Conservation (phyloP, 768 basidiomycete species). For the Kwoniella mangroviensis region DNA sequence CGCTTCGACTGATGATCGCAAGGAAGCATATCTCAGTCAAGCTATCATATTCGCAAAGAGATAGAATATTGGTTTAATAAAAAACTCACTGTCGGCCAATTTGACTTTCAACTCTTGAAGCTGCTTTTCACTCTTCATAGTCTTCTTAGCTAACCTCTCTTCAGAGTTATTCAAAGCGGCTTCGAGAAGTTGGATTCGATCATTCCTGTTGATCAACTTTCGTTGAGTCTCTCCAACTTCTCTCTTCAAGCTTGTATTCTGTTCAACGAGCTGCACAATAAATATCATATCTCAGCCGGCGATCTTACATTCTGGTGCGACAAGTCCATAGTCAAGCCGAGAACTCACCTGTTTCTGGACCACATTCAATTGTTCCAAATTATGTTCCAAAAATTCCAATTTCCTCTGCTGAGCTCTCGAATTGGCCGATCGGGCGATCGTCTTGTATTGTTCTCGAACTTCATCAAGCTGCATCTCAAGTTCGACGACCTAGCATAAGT, state of each 20-base stretch:
- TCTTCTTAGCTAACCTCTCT: conserved; percentile 85
- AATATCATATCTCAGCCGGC: neutral
- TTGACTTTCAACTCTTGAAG: conserved; percentile 89
- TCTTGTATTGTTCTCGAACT: conserved; percentile 98
- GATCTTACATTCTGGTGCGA: no score
- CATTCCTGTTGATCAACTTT: conserved; percentile 92
- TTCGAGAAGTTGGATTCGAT: conserved; percentile 96
- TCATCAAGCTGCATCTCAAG: conserved; percentile 98
- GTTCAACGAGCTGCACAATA: conserved; percentile 81
- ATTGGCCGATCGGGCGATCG: conserved; percentile 96
- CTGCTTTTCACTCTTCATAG: conserved; percentile 93
- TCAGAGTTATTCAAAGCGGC: conserved; percentile 90
- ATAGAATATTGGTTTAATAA: conserved; percentile 5
- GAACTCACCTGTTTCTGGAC: conserved; percentile 90
- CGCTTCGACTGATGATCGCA: conserved; percentile 5
- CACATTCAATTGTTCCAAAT: conserved; percentile 88
- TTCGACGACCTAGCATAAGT: conserved; percentile 78
- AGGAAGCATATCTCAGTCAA: neutral
- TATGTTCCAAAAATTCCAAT: conserved; percentile 97
- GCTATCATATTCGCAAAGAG: conserved; percentile 12
- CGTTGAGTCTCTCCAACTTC: conserved; percentile 96
- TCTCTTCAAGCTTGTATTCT: conserved; percentile 95
- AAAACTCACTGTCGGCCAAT: conserved; percentile 77
- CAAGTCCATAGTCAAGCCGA: neutral
- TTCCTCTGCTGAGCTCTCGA: conserved; percentile 99